Conservation (phyloP, 2,329 filamentous ascomycete species). For the Aspergillus tamarii region DNA sequence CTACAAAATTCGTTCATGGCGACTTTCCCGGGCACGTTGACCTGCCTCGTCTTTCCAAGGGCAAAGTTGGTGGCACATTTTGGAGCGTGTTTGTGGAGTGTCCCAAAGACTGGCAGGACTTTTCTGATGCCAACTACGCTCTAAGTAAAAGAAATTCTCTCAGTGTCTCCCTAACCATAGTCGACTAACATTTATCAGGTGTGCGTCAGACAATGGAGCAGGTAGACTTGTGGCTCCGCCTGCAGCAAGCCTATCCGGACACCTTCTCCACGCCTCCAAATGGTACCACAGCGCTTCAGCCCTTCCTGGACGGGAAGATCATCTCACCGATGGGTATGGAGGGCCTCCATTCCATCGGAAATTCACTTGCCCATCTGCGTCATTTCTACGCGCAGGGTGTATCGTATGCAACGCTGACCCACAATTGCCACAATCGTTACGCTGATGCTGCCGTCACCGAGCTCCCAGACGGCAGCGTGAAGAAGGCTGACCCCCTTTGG, state of each 20-base stretch:
- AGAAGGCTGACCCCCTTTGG: constrained; percentile 44
- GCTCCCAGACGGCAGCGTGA: constrained; percentile 40
- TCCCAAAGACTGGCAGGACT: constrained; percentile 71
- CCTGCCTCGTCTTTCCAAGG: constrained; percentile 71
- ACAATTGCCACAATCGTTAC: constrained; percentile 90
- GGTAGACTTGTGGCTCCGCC: constrained; percentile 39
- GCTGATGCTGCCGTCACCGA: constrained; percentile 75
- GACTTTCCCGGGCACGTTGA: constrained; percentile 74
- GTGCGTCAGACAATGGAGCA: constrained; percentile 40
- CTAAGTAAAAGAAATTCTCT: constrained; percentile 54
- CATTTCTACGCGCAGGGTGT: constrained; percentile 77
- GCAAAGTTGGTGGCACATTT: constrained; percentile 76
- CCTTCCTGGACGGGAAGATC: constrained; percentile 64
- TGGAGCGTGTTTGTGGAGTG: constrained; percentile 87
- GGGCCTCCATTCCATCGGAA: constrained; percentile 91
- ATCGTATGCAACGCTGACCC: constrained; percentile 84
- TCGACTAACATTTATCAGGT: constrained; percentile 20
- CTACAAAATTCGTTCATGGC: constrained; percentile 72
- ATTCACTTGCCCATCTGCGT: constrained; percentile 69
- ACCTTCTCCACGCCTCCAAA: constrained; percentile 61
- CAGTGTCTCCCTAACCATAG: background rate
- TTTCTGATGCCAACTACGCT: constrained; percentile 72
- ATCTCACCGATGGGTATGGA: constrained; percentile 82
- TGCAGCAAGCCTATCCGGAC: constrained; percentile 37
- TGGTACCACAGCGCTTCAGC: constrained; percentile 63